Evolutionary conservation across 2,329 filamentous ascomycete genomes (phyloP).

Genomic region (Lachnellula cervina): DNA sequence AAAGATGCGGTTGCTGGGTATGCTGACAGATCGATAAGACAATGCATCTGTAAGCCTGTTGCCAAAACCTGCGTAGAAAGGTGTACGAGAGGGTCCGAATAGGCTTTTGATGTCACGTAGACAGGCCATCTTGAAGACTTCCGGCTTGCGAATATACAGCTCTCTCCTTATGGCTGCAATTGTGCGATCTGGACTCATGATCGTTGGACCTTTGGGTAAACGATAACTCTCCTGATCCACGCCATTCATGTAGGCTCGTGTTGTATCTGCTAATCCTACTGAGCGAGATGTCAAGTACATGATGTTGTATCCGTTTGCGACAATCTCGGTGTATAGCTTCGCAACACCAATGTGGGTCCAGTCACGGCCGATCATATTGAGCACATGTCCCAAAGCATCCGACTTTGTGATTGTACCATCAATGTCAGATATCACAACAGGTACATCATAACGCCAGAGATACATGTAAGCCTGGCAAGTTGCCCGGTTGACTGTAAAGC

Average conservation of each 20-base stretch:
- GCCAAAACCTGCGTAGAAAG: constrained; percentile 96
- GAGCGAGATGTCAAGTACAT: constrained; percentile 95
- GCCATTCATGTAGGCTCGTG: constrained; percentile 81
- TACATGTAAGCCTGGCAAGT: constrained; percentile 92
- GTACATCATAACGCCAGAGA: constrained; percentile 84
- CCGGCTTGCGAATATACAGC: constrained; percentile 90
- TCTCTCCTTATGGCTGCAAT: constrained; percentile 90
- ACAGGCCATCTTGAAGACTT: constrained; percentile 99
- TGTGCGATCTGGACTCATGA: constrained; percentile 89
- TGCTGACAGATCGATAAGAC: constrained; percentile 92
- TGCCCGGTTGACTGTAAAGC: constrained; percentile 92
- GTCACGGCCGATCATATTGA: constrained; percentile 95
- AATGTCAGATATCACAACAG: constrained; percentile 97
- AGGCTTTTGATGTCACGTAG: constrained; percentile 87
- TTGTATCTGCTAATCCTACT: constrained; percentile 89
- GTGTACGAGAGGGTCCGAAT: constrained; percentile 70
- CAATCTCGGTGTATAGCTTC: constrained; percentile 94
- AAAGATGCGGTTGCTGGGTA: constrained; percentile 90
- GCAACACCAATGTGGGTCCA: constrained; percentile 97
- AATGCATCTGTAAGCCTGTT: constrained; percentile 95
- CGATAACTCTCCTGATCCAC: constrained; percentile 83
- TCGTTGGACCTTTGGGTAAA: constrained; percentile 85
- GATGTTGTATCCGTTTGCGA: constrained; percentile 95
- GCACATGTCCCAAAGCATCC: constrained; percentile 85
- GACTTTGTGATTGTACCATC: constrained; percentile 99